phyloP scores from a whole-genome alignment of 2,329 filamentous ascomycete species.

The Cordyceps farinosa region DNA sequence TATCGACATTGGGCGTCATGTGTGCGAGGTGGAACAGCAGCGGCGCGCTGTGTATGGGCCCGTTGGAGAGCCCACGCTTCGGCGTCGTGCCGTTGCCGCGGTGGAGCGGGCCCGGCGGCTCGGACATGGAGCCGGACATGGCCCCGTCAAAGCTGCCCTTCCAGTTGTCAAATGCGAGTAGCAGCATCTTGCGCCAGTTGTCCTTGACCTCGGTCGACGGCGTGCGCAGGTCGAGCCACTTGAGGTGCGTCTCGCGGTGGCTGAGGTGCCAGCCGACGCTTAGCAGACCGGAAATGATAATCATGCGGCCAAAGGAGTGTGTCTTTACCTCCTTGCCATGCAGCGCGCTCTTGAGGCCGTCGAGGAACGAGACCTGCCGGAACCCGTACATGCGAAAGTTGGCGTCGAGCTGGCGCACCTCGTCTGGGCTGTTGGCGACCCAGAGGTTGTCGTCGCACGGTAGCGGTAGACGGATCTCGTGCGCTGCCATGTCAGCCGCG shows the following conservation, averaged over 20 bases:
- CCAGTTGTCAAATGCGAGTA: conserved; percentile 82
- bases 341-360: conserved; percentile 78
- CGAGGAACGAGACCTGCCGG: conserved; percentile 75
- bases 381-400: conserved; percentile 75
- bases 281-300: conserved; percentile 85
- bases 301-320: conserved; percentile 83
- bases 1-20: conserved; percentile 84
- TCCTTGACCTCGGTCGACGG: conserved; percentile 60
- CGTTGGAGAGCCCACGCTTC: conserved; percentile 49
- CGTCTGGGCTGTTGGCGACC: conserved; percentile 74
- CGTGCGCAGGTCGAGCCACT: conserved; percentile 67
- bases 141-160: conserved; percentile 77
- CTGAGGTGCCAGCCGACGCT: conserved; percentile 91
- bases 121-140: conserved; percentile 41
- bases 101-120: conserved; percentile 22
- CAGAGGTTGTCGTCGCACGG: conserved; percentile 86
- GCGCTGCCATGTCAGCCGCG: conserved; percentile 82
- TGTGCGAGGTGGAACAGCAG: conserved; percentile 84
- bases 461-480: conserved; percentile 80
- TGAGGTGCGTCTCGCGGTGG: conserved; percentile 79
- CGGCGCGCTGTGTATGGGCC: conserved; percentile 72
- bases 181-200: conserved; percentile 73
- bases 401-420: conserved; percentile 72
- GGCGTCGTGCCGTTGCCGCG: conserved; percentile 30
- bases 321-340: conserved; percentile 79